These are phyloP conservation scores for Camillea tinctor DNA, from an alignment of 2,329 filamentous ascomycete genomes.

Conservation along the genomic window DNA sequence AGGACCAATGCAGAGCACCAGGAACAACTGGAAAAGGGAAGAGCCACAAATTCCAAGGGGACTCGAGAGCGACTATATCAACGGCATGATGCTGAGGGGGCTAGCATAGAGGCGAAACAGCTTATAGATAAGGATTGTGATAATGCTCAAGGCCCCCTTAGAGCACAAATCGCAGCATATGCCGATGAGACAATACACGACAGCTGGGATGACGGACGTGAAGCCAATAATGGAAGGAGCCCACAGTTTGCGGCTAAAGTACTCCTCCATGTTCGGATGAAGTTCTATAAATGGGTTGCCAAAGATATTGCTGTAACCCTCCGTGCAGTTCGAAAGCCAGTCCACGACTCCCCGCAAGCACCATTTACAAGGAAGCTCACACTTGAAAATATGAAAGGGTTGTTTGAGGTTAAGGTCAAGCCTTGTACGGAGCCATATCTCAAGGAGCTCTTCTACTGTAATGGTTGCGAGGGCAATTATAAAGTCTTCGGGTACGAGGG, in stretches of 20 bases:
- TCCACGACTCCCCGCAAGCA: conserved; percentile 49
- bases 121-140: conserved; percentile 69
- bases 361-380: conserved; percentile 63
- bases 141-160: conserved; percentile 64
- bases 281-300: conserved; percentile 62
- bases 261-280: conserved; percentile 62
- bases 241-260: conserved; percentile 71
- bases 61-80: conserved; percentile 35
- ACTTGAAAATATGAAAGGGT: conserved; percentile 83
- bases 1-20: conserved; percentile 62
- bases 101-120: conserved; percentile 53
- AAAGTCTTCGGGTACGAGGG: conserved; percentile 76
- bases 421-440: conserved; percentile 63
- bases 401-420: conserved; percentile 76
- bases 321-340: conserved; percentile 44
- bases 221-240: conserved; percentile 61
- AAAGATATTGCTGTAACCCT: conserved; percentile 50
- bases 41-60: conserved; percentile 29
- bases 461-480: conserved; percentile 60
- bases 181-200: conserved; percentile 69
- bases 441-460: conserved; percentile 76
- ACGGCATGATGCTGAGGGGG: conserved; percentile 20
- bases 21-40: conserved; percentile 40
- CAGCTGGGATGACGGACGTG: conserved; percentile 62
- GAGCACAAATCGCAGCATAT: conserved; percentile 62